phyloP scores from a whole-genome alignment of 345 rosid genomes.

The Euphorbia lathyris region DNA sequence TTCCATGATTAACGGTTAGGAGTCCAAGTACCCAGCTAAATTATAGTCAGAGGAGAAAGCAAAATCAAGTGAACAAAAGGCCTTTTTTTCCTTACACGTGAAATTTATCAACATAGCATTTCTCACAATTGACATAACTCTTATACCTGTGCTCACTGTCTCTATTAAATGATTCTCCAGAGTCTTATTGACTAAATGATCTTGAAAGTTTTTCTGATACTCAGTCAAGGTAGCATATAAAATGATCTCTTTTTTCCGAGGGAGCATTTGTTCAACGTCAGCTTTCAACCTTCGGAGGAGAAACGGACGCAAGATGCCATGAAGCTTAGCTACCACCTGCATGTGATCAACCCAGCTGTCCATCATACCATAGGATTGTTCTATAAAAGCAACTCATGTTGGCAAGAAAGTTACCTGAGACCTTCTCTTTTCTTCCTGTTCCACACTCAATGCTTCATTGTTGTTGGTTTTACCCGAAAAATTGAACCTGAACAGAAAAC shows the following conservation, averaged over 20 bases:
- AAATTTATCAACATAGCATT: not conserved
- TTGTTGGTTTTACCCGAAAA: conserved; percentile 56
- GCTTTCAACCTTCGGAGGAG: conserved; percentile 90
- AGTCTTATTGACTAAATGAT: conserved; percentile 72
- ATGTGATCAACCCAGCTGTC: conserved; percentile 18
- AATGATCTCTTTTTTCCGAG: conserved; percentile 89
- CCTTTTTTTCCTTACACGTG: not conserved
- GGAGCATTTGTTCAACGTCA: conserved; percentile 91
- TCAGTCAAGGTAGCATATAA: conserved; percentile 83
- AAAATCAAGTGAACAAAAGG: not conserved
- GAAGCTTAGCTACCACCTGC: conserved; percentile 91
- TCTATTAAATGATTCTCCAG: conserved; percentile 58
- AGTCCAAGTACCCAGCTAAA: not conserved
- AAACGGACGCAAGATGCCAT: conserved; percentile 89
- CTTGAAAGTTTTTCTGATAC: conserved; percentile 82
- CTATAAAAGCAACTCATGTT: conserved; percentile 1
- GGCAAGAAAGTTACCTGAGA: conserved; percentile 50
- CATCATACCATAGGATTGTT: conserved; percentile 14
- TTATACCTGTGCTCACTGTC: conserved; percentile 43
- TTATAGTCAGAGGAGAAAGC: not conserved
- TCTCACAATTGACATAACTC: not conserved
- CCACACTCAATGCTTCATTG: conserved; percentile 51
- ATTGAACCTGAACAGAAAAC: conserved; percentile 64
- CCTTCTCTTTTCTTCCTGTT: conserved; percentile 74
- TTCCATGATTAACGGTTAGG: too few relatives aligned